Conservation (phyloP, 106 monocot genomes). For the Chionographis japonica region DNA sequence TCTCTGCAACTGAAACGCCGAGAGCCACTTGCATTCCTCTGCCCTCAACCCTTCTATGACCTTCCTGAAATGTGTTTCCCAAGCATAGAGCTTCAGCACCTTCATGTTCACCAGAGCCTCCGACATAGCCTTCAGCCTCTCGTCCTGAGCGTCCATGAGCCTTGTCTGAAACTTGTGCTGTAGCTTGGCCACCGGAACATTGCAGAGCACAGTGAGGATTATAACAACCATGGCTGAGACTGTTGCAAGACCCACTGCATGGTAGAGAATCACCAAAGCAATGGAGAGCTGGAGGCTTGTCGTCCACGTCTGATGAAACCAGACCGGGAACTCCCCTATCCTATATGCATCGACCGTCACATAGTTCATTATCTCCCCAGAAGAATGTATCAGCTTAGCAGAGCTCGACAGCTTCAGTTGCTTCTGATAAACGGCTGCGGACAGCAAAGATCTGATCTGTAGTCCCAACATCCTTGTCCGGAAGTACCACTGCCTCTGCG, state of each 20-base stretch:
- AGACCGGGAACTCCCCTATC: slow-evolving; percentile 88
- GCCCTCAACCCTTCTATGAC: slow-evolving; percentile 49
- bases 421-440: slow-evolving; percentile 61
- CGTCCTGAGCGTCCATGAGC: slow-evolving; percentile 86
- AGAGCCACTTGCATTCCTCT: slow-evolving; percentile 72
- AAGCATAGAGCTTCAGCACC: slow-evolving; percentile 95
- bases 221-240: slow-evolving; percentile 64
- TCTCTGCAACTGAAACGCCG: slow-evolving; percentile 61
- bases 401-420: slow-evolving; percentile 59
- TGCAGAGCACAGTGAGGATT: slow-evolving; percentile 55
- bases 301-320: slow-evolving; percentile 91
- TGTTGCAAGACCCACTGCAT: slow-evolving; percentile 72
- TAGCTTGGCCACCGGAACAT: slow-evolving; percentile 68
- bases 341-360: slow-evolving; percentile 92
- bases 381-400: slow-evolving; percentile 55
- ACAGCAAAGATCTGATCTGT: slow-evolving; percentile 54
- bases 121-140: slow-evolving; percentile 79
- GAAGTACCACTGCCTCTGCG: slow-evolving; percentile 85
- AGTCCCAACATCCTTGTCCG: slow-evolving; percentile 45
- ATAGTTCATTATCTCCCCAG: slow-evolving; percentile 88
- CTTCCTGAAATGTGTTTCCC: slow-evolving; percentile 76
- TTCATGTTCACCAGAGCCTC: slow-evolving; percentile 92
- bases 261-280: slow-evolving; percentile 71
- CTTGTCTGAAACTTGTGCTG: slow-evolving; percentile 75
- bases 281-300: slow-evolving; percentile 69